Conservation (phyloP, 176 grass and related monocot genomes). For the Cymbopogon citratus region DNA sequence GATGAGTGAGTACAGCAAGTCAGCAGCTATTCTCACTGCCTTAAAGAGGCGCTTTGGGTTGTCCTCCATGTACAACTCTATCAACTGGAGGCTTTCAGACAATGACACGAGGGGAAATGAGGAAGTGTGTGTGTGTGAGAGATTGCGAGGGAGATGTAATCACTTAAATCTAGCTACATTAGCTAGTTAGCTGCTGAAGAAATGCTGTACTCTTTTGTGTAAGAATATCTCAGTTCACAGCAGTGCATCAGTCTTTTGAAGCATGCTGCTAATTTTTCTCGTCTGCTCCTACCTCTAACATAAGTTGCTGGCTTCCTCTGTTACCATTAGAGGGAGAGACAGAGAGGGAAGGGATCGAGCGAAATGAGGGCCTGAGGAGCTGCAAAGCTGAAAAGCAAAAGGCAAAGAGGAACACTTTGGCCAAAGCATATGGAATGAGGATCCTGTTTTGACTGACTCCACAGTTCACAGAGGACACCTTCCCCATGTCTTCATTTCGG, state of each 20-base stretch:
- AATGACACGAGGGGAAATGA: slow-evolving; percentile 10
- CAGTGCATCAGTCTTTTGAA: not conserved
- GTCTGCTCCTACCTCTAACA: not conserved
- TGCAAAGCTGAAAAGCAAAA: slow-evolving; percentile 96
- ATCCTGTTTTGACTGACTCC: slow-evolving; percentile 71
- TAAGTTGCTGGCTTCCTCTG: not conserved
- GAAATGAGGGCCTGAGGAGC: slow-evolving; percentile 9
- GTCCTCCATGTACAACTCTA: slow-evolving; percentile 7
- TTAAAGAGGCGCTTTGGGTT: slow-evolving; percentile 35
- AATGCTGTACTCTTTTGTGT: not conserved
- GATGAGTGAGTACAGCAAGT: not conserved
- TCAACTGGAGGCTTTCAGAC: slow-evolving; percentile 23
- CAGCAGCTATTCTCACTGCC: not conserved
- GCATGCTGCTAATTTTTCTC: not conserved
- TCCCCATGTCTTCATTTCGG: not conserved
- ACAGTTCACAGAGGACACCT: slow-evolving; percentile 19
- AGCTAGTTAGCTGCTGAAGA: slow-evolving; percentile 17
- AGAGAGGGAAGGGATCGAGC: not conserved
- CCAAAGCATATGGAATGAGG: slow-evolving; percentile 41
- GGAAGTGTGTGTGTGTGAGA: not conserved
- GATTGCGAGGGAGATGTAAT: not conserved
- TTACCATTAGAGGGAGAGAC: slow-evolving; percentile 23
- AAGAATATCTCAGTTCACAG: not conserved
- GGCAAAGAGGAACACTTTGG: slow-evolving; percentile 31
- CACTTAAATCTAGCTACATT: not conserved